phyloP scores from a whole-genome alignment of 768 basidiomycete species.

The Tulasnella sp. region DNA sequence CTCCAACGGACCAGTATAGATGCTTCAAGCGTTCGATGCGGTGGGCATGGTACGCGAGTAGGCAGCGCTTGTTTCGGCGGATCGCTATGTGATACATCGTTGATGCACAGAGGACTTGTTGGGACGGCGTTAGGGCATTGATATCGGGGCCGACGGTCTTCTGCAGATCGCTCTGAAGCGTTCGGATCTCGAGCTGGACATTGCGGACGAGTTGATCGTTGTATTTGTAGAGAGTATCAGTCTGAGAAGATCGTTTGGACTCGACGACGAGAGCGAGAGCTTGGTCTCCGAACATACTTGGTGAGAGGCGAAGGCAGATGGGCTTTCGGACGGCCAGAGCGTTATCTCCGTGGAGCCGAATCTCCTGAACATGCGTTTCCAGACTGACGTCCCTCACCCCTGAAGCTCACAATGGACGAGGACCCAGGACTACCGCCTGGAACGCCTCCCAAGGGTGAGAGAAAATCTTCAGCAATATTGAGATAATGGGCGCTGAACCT shows the following conservation, averaged over 20 bases:
- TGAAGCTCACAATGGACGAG: neutral
- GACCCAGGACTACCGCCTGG: slow-evolving; percentile 15
- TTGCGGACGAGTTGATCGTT: slow-evolving; percentile 81
- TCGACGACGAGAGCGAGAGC: slow-evolving; percentile 82
- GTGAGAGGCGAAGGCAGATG: neutral
- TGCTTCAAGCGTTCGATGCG: slow-evolving; percentile 75
- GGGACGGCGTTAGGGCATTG: slow-evolving; percentile 34
- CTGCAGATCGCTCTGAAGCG: slow-evolving; percentile 48
- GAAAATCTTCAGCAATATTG: neutral
- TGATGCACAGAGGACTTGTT: slow-evolving; percentile 46
- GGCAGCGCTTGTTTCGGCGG: slow-evolving; percentile 88
- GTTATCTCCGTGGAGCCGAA: neutral
- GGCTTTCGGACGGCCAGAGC: neutral
- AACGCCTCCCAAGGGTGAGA: slow-evolving; percentile 13
- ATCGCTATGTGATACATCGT: slow-evolving; percentile 85
- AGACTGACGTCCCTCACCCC: neutral
- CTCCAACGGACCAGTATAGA: slow-evolving; percentile 84
- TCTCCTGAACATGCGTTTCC: slow-evolving; percentile 1
- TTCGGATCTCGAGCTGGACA: slow-evolving; percentile 84
- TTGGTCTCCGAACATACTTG: slow-evolving; percentile 52
- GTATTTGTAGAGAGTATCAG: slow-evolving; percentile 83
- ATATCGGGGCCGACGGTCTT: slow-evolving; percentile 36
- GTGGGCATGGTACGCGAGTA: slow-evolving; percentile 87
- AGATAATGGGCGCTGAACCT: neutral
- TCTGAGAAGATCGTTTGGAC: slow-evolving; percentile 73